These are phyloP conservation scores for Trichoderma breve DNA, from an alignment of 2,329 filamentous ascomycete species.

Conservation along the genomic window DNA sequence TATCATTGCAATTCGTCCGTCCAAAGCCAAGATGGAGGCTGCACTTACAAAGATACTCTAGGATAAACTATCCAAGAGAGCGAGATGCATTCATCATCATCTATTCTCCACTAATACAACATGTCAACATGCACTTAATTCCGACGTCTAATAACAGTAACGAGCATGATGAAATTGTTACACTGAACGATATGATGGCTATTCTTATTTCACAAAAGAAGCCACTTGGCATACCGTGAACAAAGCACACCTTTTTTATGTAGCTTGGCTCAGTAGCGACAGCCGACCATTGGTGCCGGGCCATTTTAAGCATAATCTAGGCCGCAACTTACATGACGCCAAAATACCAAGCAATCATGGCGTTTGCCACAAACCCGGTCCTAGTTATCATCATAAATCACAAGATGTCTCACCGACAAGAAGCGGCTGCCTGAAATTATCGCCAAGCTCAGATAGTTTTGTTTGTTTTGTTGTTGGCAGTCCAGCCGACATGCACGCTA, in stretches of 20 bases:
- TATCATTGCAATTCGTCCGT: background rate
- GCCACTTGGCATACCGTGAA: background rate
- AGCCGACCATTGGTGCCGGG: background rate
- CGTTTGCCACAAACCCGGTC: background rate
- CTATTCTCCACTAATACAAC: too few relatives aligned
- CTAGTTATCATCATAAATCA: background rate
- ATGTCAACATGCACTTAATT: too few relatives aligned
- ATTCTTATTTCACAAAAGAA: background rate
- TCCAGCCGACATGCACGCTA: background rate
- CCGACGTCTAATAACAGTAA: too few relatives aligned
- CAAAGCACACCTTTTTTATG: background rate
- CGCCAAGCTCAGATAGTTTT: background rate
- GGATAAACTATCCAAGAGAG: background rate
- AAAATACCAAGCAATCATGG: background rate
- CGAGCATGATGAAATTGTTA: background rate
- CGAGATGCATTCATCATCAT: background rate
- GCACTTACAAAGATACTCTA: background rate
- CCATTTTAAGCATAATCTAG: constrained; percentile 4
- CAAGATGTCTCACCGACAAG: background rate
- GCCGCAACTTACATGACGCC: background rate
- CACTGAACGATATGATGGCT: background rate
- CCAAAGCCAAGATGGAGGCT: too few relatives aligned
- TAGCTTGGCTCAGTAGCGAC: background rate
- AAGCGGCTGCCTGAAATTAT: background rate
- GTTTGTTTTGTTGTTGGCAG: background rate